phyloP scores from a whole-genome alignment of 495 filamentous ascomycete species.

The Xanthoparmelia taractica region DNA sequence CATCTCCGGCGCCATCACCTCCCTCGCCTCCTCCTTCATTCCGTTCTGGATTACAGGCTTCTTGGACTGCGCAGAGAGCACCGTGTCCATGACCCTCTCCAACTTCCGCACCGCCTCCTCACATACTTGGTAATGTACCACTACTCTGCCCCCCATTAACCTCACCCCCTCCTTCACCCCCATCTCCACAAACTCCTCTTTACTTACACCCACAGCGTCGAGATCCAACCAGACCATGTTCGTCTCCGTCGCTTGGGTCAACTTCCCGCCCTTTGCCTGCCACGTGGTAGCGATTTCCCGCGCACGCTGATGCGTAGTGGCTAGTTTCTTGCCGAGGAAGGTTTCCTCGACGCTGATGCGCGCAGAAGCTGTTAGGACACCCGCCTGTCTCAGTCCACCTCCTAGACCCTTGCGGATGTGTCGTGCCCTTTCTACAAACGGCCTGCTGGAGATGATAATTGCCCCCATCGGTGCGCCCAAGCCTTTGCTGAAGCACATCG shows the following conservation, averaged over 20 bases:
- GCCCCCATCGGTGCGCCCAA: slow-evolving; percentile 83
- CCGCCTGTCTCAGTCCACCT: slow-evolving; percentile 69
- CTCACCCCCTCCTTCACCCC: slow-evolving; percentile 22
- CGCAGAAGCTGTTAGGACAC: slow-evolving; percentile 42
- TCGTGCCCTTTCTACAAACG: slow-evolving; percentile 61
- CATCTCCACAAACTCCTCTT: slow-evolving; percentile 19
- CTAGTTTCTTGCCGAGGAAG: slow-evolving; percentile 56
- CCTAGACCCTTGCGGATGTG: slow-evolving; percentile 82
- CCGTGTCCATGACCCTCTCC: slow-evolving; percentile 24
- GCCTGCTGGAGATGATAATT: slow-evolving; percentile 59
- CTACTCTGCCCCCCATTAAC: slow-evolving; percentile 23
- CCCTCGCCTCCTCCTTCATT: slow-evolving; percentile 16
- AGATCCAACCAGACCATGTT: slow-evolving; percentile 95
- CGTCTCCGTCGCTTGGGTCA: slow-evolving; percentile 52
- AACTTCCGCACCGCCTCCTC: slow-evolving; percentile 22
- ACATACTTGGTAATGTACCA: slow-evolving; percentile 25
- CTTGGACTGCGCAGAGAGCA: slow-evolving; percentile 2
- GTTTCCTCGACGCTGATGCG: slow-evolving; percentile 45
- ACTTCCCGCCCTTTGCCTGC: slow-evolving; percentile 46
- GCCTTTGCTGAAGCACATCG: slow-evolving; percentile 81
- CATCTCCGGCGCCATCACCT: slow-evolving; percentile 12
- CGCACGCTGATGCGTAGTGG: slow-evolving; percentile 54
- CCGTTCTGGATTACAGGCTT: neutral
- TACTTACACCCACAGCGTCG: slow-evolving; percentile 32
- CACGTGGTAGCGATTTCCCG: slow-evolving; percentile 56